phyloP scores from a whole-genome alignment of 2,329 filamentous ascomycete species.

The Aspergillus tanneri region DNA sequence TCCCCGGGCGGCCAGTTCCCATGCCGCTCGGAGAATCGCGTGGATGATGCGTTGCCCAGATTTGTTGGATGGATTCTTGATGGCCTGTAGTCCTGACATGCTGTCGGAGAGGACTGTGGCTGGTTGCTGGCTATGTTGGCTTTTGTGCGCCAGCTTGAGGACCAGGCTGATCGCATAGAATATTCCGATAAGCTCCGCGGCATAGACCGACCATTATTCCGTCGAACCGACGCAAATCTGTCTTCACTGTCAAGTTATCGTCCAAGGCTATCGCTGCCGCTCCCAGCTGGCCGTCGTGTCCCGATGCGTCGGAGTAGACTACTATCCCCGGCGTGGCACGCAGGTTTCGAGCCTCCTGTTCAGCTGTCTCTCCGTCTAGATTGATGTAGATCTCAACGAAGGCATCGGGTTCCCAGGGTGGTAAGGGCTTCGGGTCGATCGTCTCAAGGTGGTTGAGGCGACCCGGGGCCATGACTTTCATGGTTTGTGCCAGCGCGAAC shows the following conservation, averaged over 20 bases:
- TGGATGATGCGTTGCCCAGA: constrained; percentile 22
- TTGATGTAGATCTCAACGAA: constrained; percentile 27
- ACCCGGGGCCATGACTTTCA: constrained; percentile 20
- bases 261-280: constrained; percentile 6
- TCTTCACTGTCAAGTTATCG: neutral
- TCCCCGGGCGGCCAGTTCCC: constrained; percentile 7
- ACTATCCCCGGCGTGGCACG: constrained; percentile 10
- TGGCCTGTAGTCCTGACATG: constrained; percentile 20
- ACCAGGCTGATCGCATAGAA: constrained; percentile 19
- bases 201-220: constrained; percentile 24
- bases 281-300: constrained; percentile 17
- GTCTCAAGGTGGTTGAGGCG: constrained; percentile 22
- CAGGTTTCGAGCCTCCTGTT: constrained; percentile 14
- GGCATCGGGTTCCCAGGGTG: constrained; percentile 20
- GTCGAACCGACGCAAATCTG: constrained; percentile 9
- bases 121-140: constrained; percentile 1
- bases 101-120: constrained; percentile 22
- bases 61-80: constrained; percentile 16
- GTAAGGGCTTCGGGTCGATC: constrained; percentile 22
- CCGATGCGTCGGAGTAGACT: constrained; percentile 21
- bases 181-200: constrained; percentile 24
- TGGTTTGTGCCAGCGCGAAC: constrained; percentile 22
- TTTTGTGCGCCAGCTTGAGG: constrained; percentile 8
- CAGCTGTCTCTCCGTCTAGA: constrained; percentile 21
- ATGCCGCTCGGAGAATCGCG: constrained; percentile 18